A percentile compares a stretch with the other conserved stretches of the same genome.
phyloP scores from a whole-genome alignment of 352 stramenopile species.

The Heterotrichella gracilis region DNA sequence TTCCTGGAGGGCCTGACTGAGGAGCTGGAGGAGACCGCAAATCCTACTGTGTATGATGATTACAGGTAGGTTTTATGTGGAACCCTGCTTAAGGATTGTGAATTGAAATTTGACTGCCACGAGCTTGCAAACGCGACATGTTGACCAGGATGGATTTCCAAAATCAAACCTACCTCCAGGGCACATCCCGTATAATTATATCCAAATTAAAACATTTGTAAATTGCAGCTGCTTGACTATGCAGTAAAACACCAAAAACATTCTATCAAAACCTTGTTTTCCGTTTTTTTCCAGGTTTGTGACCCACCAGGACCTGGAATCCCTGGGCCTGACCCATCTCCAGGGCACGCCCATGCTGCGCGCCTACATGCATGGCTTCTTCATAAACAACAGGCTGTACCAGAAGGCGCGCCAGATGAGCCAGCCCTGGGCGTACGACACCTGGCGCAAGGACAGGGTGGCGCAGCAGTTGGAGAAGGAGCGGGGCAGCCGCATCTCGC shows the following conservation, averaged over 20 bases:
- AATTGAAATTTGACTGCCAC: slow-evolving; percentile 86
- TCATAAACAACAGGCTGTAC: slow-evolving; percentile 91
- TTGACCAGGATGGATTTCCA: too few relatives aligned
- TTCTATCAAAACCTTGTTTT: too few relatives aligned
- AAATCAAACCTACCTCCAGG: too few relatives aligned
- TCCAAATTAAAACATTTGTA: too few relatives aligned
- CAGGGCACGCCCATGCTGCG: slow-evolving; percentile 69
- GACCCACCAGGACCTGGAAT: slow-evolving; percentile 47
- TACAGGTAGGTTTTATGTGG: slow-evolving; percentile 7
- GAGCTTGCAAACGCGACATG: slow-evolving; percentile 31
- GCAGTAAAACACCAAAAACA: too few relatives aligned
- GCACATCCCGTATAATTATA: too few relatives aligned
- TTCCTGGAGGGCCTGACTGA: slow-evolving; percentile 96
- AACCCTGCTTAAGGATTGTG: slow-evolving; percentile 83
- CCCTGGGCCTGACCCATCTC: slow-evolving; percentile 77
- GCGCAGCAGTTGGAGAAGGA: slow-evolving; percentile 38
- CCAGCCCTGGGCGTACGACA: slow-evolving; percentile 83
- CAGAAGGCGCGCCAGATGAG: slow-evolving; percentile 67
- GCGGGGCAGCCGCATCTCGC: slow-evolving; percentile 28
- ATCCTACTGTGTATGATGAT: slow-evolving; percentile 22
- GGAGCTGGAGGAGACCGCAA: slow-evolving; percentile 60
- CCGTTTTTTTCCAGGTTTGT: slow-evolving; percentile 71
- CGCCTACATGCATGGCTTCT: slow-evolving; percentile 99
- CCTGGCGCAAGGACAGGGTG: slow-evolving; percentile 75
- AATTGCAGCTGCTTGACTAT: too few relatives aligned